Evolutionary conservation across 305 asterid genomes (phyloP), one percentile per base, ranked within the genome.

Genomic region (Rubia tinctorum): DNA sequence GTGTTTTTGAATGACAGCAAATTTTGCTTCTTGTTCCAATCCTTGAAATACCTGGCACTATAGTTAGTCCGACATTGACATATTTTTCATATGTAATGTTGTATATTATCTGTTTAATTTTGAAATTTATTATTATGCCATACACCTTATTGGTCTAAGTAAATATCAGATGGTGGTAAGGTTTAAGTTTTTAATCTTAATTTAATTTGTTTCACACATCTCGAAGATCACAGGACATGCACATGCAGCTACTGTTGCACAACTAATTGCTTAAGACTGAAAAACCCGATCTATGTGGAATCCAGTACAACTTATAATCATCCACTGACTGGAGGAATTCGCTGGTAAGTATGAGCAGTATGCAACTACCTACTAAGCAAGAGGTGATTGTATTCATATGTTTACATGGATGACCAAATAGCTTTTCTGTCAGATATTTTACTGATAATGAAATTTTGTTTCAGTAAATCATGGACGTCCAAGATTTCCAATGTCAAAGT

Each of bases 401-500:
- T 60, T 30, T 34, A 25, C 20, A 3, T 56, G 20, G 9, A 56
- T 56, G 25, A 56, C 61, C 23, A 18, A 56, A 56, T 30, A 34
- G 42, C 42, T 30, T 5, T 43, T 63, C 23, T 40, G 11, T 63
- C 8, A 22, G 30, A 15, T 7, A 25, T 61, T 30, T 34, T 30
- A 34, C 45, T 30, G 6, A 63, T 63, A 15, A 63, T 63, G 42
- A 30, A 13, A 8, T 63, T 15, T 34, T 40, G 42, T 43, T 66
- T 66, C 55, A 42, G 34, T 8, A n/a, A 8, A 20, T 10, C n/a
- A 71, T 86, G 87, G 81, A 72, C 75, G 71, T 66, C 78, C 77
- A 30, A 45, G 53, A 51, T 39, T 73, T 68, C 68, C 77, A 43
- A 65, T 71, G 9, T 56, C 78, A 62, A 69, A 55, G 44, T 20